phyloP scores from a whole-genome alignment of 2,329 filamentous ascomycete genomes.

The Colletotrichum australisinense region DNA sequence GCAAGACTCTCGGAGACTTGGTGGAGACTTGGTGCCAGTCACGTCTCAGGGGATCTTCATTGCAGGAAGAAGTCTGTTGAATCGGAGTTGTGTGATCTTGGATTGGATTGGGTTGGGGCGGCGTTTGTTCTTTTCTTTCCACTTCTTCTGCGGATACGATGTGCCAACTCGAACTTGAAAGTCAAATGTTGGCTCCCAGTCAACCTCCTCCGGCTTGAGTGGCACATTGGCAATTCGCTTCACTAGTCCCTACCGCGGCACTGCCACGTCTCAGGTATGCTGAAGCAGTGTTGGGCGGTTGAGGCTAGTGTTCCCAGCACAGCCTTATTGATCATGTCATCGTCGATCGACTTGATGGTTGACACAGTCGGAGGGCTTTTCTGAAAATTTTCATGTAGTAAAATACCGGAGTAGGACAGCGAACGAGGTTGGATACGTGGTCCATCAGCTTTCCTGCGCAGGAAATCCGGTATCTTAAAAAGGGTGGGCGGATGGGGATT shows the following conservation, averaged over 20 bases:
- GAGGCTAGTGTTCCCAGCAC: background rate
- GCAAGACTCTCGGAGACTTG: background rate
- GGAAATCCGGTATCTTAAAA: background rate
- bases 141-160: slow-evolving; percentile 5
- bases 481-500: too few species aligned
- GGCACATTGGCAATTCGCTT: background rate
- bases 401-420: background rate
- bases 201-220: background rate
- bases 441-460: slow-evolving; percentile 13
- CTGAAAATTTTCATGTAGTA: background rate
- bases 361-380: background rate
- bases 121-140: background rate
- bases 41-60: background rate
- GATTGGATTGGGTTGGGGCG: background rate
- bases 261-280: background rate
- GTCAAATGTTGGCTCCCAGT: too few species aligned
- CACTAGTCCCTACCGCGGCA: background rate
- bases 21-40: background rate
- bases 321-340: background rate
- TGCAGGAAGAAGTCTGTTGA: background rate
- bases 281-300: background rate
- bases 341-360: background rate
- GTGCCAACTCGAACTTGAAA: background rate
- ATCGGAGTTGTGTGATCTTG: slow-evolving; percentile 1
- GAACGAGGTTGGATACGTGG: background rate